Evolutionary conservation across 1,284 basidiomycete species (phyloP).

Genomic region (Stygiomarasmius scandens): DNA sequence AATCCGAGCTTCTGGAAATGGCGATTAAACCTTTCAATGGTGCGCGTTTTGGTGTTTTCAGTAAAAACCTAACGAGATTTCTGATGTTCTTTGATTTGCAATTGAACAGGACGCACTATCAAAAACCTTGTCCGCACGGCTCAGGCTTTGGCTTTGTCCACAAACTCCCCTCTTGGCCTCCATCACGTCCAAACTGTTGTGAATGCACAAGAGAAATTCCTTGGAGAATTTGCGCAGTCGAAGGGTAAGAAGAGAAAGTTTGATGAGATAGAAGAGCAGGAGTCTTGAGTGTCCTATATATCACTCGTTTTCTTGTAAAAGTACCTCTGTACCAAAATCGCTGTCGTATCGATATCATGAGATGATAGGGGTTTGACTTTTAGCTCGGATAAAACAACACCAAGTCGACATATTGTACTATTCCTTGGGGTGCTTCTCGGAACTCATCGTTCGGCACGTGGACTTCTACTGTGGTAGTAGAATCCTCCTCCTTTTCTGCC

Average conservation of each 20-base stretch:
- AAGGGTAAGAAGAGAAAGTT: background rate
- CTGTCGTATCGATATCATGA: too few species aligned
- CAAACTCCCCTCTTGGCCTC: slow-evolving; percentile 8
- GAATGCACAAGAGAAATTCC: slow-evolving; percentile 8
- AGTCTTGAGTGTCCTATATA: too few species aligned
- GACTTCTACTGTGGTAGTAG: too few species aligned
- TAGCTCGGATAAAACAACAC: too few species aligned
- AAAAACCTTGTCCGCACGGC: slow-evolving; percentile 24
- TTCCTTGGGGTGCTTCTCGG: too few species aligned
- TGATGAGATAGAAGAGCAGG: background rate
- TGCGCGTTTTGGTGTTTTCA: slow-evolving; percentile 17
- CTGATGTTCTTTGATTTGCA: background rate
- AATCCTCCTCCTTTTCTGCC: too few species aligned
- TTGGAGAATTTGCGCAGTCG: background rate
- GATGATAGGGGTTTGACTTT: too few species aligned
- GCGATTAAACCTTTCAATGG: slow-evolving; percentile 17
- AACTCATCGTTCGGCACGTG: too few species aligned
- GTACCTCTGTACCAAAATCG: too few species aligned
- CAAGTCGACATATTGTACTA: too few species aligned
- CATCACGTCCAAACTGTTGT: slow-evolving; percentile 22
- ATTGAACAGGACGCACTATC: slow-evolving; percentile 15
- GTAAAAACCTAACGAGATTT: background rate
- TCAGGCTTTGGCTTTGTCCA: slow-evolving; percentile 18
- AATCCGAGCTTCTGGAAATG: slow-evolving; percentile 4
- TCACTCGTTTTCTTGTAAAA: too few species aligned